phyloP scores from a whole-genome alignment of 202 grass and related monocot species.

The Panicum hallii region DNA sequence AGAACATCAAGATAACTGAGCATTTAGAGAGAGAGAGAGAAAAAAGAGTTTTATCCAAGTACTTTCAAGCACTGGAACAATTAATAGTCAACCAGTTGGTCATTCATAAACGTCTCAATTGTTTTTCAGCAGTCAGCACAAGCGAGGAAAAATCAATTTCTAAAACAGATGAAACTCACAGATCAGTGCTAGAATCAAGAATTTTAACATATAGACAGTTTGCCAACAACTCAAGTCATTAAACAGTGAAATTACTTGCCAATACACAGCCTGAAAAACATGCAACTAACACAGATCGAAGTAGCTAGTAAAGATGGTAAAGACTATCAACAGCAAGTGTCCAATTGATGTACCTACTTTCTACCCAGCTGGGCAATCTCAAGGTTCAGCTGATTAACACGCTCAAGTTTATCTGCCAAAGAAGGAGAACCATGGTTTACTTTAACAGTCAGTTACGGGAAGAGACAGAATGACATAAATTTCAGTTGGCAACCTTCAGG shows the following conservation, averaged over 20 bases:
- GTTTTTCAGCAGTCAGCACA: background rate
- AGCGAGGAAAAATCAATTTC: constrained; percentile 31
- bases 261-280: constrained; percentile 26
- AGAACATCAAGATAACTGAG: background rate
- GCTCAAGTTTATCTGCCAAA: constrained; percentile 78
- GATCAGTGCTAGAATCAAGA: constrained; percentile 1
- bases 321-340: constrained; percentile 11
- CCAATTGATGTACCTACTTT: constrained; percentile 77
- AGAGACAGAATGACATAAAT: constrained; percentile 20
- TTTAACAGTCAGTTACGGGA: constrained; percentile 18
- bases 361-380: constrained; percentile 77
- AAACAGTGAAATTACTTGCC: constrained; percentile 35
- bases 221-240: constrained; percentile 20
- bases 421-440: constrained; percentile 34
- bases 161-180: background rate
- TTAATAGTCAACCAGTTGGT: constrained; percentile 17
- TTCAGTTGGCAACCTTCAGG: constrained; percentile 57
- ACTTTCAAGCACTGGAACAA: constrained; percentile 32
- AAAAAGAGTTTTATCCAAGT: background rate
- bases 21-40: background rate
- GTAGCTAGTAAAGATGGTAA: constrained; percentile 39
- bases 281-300: constrained; percentile 20
- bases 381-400: constrained; percentile 84
- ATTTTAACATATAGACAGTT: constrained; percentile 18
- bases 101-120: background rate